Evolutionary conservation across 2,329 filamentous ascomycete species (phyloP), one percentile per base, ranked within the genome.

Genomic region (Alternaria sp.): DNA sequence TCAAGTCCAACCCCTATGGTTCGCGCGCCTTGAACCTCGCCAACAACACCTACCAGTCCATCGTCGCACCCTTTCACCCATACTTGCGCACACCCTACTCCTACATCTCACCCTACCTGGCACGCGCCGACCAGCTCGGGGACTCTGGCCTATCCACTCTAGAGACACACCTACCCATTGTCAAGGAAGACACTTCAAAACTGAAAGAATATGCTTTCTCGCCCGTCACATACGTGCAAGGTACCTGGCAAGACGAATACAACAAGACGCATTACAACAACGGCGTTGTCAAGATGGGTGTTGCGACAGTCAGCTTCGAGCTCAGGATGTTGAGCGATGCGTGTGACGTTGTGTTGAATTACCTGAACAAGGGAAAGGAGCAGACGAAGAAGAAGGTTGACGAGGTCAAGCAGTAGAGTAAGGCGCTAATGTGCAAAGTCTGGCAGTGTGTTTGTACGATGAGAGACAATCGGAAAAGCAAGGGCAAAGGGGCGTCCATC

Each of bases 91-190:
- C 87, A 71, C 93, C 94, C 36, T 94, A 93, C 83, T 85, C 87
- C 75, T 95, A 92, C 78, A 86, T 97, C 65, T 89, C 89, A 54
- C 94, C 94, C 1, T 97, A 97, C 81, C 86, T 97, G 67, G 84
- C 88, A 78, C 92, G 90, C 79, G 94, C 89, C 74, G 95, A 98
- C 78, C 79, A 76, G 70, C 71, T 80, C 20, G 78, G 75, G 65
- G 78, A 80, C 67, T 68, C 61, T 12, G 72, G 74, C 20, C 76
- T 81, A 54, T 69, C 67, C 28, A 76, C 76, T 43, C 66, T 81
- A 48, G 79, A 81, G 63, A 60, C 70, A 36, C 69, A 69, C 48
- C 76, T 81, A 50, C 79, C 79, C 54, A 79, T 80, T 44, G 82
- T 85, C 65, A 84, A 83, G 76, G 80, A 84, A 66, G 80, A 84